A percentile compares a stretch with the other conserved stretches of the same genome.
Evolutionary conservation across 2,329 filamentous ascomycete species (phyloP).

Genomic region (Xylariaceae sp.): DNA sequence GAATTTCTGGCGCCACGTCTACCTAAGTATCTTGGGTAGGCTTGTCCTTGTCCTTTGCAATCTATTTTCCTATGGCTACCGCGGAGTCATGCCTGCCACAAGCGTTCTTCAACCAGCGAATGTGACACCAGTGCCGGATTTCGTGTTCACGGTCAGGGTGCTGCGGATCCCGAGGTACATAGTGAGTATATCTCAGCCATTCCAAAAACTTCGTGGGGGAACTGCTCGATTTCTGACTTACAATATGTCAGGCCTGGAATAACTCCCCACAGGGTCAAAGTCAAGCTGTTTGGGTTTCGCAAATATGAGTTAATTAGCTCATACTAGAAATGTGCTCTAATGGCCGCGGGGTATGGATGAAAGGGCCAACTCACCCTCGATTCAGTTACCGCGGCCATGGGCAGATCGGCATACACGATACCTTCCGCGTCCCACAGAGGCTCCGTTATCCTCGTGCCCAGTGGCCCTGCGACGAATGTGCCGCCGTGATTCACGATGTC

Average conservation of each 20-base stretch:
- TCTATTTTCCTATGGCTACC: neutral
- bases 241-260: conserved; percentile 40
- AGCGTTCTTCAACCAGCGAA: conserved; percentile 19
- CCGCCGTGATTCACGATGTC: conserved; percentile 40
- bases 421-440: conserved; percentile 40
- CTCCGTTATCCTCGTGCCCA: conserved; percentile 37
- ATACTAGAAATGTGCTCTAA: neutral
- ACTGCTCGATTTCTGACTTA: conserved; percentile 25
- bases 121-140: conserved; percentile 30
- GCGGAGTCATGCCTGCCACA: neutral
- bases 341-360: neutral
- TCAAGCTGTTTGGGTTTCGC: conserved; percentile 33
- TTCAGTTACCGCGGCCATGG: conserved; percentile 35
- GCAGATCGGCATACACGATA: conserved; percentile 38
- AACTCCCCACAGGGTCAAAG: conserved; percentile 41
- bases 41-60: neutral
- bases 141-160: conserved; percentile 33
- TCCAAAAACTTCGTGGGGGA: neutral
- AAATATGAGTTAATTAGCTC: conserved; percentile 1
- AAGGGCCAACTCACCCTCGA: conserved; percentile 32
- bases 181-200: conserved; percentile 2
- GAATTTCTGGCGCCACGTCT: neutral
- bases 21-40: neutral
- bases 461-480: conserved; percentile 39
- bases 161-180: conserved; percentile 8